Evolutionary conservation across 345 rosid species (phyloP), one percentile per base, ranked within the genome.

Genomic region (Eucalyptus decipiens): DNA sequence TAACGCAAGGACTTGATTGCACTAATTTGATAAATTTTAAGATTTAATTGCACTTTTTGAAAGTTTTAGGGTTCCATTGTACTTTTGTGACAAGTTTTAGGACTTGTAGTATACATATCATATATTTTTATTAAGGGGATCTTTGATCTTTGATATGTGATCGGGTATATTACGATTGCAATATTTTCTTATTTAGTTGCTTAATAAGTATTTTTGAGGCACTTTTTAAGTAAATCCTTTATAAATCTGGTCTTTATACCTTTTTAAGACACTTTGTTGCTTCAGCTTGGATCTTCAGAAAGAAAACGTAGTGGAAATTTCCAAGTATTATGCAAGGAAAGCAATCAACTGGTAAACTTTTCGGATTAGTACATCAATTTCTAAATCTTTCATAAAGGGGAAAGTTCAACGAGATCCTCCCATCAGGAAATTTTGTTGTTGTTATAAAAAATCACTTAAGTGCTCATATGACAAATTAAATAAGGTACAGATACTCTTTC

Each of bases 81-180:
- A 6, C 3, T 50, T 50, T 50, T 3, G 1, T 3, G 3, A 17
- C 8, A 17, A 6, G 0, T 50, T 50, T 50, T 17, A 6, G 8
- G 8, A 50, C 19, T 50, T 50, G 54, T 50, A 50, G 52, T 16
- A 16, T 50, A 16, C 19, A 50, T 50, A 50, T 50, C 8, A 6
- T 7, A 50, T 50, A 58, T 58, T 26, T 65, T 65, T n/a, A n/a
- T 65, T n/a, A 15, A n/a, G 76, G 37, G 40, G 76, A 30, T 15
- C 3, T n/a, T 65, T 7, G 11, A 65, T 65, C 19, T 65, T 65
- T 1, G 5, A n/a, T 8, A 8, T n/a, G 17, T 65, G 8, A 67
- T 67, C 1, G 6, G 19, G 11, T 67, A 67, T 32, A n/a, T n/a
- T 1, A 8, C 2, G 6, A 67, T 8, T 1, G 12, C 30, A 26